Percentiles rank a stretch among this genome's conserved stretches.
These are phyloP conservation scores for Verbena officinalis DNA, from an alignment of 257 asterid species.

Conservation along the genomic window DNA sequence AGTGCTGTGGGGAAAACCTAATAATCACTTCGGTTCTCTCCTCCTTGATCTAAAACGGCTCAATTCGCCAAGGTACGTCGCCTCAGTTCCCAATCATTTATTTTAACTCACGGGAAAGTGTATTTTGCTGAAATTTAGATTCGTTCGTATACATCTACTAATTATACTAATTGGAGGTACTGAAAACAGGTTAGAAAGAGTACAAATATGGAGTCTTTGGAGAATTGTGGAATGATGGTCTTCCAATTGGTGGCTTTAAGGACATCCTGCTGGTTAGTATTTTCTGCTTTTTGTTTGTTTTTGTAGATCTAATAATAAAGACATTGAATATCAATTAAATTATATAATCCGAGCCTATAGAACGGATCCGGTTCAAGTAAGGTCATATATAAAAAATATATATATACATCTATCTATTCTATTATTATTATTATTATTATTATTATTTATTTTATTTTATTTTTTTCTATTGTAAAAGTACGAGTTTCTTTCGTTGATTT, in stretches of 20 bases:
- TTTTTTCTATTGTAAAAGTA: too few relatives aligned
- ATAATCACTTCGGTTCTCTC: conserved; percentile 49
- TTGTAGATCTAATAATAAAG: too few relatives aligned
- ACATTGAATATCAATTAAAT: too few relatives aligned
- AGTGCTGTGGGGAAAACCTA: conserved; percentile 67
- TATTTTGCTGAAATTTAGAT: not conserved
- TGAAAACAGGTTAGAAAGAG: conserved; percentile 53
- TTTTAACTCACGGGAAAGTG: not conserved
- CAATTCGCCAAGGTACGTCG: conserved; percentile 53
- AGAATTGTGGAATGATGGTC: conserved; percentile 90
- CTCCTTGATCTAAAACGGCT: conserved; percentile 39
- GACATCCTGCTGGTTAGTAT: conserved; percentile 59
- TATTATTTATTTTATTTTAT: too few relatives aligned
- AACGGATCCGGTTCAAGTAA: too few relatives aligned
- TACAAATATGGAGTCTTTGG: conserved; percentile 78
- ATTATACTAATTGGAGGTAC: not conserved
- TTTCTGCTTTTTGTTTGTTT: not conserved
- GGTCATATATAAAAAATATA: too few relatives aligned
- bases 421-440: too few relatives aligned
- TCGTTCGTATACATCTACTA: not conserved
- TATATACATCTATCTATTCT: too few relatives aligned
- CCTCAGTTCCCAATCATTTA: not conserved
- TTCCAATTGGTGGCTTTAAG: conserved; percentile 92
- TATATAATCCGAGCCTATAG: too few relatives aligned
- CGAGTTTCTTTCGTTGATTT: too few relatives aligned